phyloP scores from a whole-genome alignment of 23 red algal species.

The Gracilaria domingensis region DNA sequence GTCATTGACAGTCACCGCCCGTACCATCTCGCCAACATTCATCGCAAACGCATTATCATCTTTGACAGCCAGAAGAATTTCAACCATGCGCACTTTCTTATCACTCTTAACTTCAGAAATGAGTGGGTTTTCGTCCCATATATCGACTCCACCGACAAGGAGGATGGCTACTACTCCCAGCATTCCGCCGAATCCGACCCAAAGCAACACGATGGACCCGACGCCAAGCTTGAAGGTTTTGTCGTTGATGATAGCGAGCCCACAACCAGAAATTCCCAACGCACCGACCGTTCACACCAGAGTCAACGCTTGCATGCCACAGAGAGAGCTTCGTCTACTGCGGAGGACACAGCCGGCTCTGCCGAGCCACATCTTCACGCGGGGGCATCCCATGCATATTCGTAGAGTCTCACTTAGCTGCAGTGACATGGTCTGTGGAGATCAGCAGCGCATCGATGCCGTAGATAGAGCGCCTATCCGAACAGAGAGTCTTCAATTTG shows the following conservation, averaged over 20 bases:
- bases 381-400: not conserved
- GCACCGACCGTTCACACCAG: not conserved
- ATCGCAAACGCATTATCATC: conserved; percentile 72
- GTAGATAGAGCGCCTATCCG: no score
- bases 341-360: not conserved
- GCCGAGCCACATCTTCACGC: not conserved
- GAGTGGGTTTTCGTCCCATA: conserved; percentile 70
- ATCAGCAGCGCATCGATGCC: no score
- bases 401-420: no score
- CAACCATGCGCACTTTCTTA: conserved; percentile 37
- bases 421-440: no score
- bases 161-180: not conserved
- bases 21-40: conserved; percentile 85
- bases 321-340: not conserved
- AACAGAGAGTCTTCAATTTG: no score
- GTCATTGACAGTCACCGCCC: conserved; percentile 93
- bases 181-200: conserved; percentile 20
- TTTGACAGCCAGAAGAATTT: conserved; percentile 75
- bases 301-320: not conserved
- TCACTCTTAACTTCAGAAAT: conserved; percentile 58
- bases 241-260: not conserved
- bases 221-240: not conserved
- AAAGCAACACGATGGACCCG: not conserved
- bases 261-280: not conserved
- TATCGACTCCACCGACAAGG: conserved; percentile 49